phyloP scores from a whole-genome alignment of 352 stramenopile species.

The Globisporangium cederbergense region DNA sequence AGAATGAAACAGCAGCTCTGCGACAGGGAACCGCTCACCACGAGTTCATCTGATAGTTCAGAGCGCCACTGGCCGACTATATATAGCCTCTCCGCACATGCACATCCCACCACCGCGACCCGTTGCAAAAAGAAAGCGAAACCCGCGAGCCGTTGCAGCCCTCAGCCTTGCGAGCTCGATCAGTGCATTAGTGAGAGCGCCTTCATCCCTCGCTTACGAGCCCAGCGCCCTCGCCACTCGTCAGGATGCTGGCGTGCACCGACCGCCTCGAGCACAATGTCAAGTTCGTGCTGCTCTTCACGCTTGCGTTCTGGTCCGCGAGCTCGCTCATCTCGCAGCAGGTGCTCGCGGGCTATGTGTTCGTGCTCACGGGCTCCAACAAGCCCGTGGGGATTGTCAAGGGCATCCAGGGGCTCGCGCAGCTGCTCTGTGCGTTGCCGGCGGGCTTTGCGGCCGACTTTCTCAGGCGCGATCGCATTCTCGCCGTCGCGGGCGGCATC shows the following conservation, averaged over 20 bases:
- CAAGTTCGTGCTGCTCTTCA: constrained; percentile 71
- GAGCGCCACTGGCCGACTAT: too few relatives aligned
- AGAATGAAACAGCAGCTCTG: too few relatives aligned
- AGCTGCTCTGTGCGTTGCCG: constrained; percentile 50
- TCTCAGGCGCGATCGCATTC: constrained; percentile 48
- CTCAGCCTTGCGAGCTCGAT: neutral
- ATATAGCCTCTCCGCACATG: too few relatives aligned
- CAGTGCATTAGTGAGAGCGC: too few relatives aligned
- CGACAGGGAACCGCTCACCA: too few relatives aligned
- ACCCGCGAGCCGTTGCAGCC: neutral
- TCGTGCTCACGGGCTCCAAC: constrained; percentile 50
- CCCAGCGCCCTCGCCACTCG: too few relatives aligned
- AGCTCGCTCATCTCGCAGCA: constrained; percentile 62
- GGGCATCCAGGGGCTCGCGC: constrained; percentile 46
- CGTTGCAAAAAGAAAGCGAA: neutral
- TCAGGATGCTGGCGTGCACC: neutral
- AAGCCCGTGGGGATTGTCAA: constrained; percentile 37
- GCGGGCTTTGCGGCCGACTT: constrained; percentile 55
- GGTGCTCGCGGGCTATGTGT: constrained; percentile 56
- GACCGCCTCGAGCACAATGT: constrained; percentile 58
- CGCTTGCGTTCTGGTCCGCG: constrained; percentile 53
- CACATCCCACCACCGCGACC: neutral
- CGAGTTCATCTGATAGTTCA: too few relatives aligned
- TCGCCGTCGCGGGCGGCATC: constrained; percentile 34
- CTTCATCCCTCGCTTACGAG: too few relatives aligned